Evolutionary conservation across 75 land plant genomes (phyloP), one percentile per base, ranked within the genome.

Genomic region (Selaginella tamariscina): DNA sequence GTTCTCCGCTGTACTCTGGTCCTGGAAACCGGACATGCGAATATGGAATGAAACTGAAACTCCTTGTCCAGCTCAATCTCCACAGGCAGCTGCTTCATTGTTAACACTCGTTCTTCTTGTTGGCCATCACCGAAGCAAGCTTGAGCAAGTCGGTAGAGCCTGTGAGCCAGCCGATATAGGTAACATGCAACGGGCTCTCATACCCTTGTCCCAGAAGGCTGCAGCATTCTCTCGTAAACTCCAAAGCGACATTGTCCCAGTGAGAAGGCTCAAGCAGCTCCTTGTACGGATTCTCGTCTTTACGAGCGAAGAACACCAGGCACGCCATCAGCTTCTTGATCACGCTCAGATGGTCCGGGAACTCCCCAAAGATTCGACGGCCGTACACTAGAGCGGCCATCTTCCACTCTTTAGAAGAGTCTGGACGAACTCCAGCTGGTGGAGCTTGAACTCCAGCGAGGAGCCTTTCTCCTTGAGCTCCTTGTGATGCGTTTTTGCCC

Each of bases 21-120:
- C 97, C 24, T 73, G 0, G 84, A 80, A 1, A 88, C 97, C 0
- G 97, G 95, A 67, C 97, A 91, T 0, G 88, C 97, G 77, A 91
- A 91, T 27, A 88, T 71, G 22, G 95, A 85, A 65, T 91, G 97
- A 32, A 82, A 91, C 75, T 91, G 93, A 65, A 80, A 89, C 56
- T 86, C 87, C 32, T 69, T 84, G 23, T 78, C 83, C 55, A 89
- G 71, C 54, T 89, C 88, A 31, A 89, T 77, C 27, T 88, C 88
- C 64, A 91, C 79, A 0, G 93, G 93, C 55, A 91, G 32, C 72
- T 93, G 86, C 65, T 83, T 86, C 84, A 89, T 83, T 0, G 72
- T 55, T 73, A 84, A 95, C 98, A 93, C 9, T 93, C 96, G 2
- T 86, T 83, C 62, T 81, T 90, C 80, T 86, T 89, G 23, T 70